phyloP scores from a whole-genome alignment of 2,329 filamentous ascomycete genomes.

The Sporothrix protearum region DNA sequence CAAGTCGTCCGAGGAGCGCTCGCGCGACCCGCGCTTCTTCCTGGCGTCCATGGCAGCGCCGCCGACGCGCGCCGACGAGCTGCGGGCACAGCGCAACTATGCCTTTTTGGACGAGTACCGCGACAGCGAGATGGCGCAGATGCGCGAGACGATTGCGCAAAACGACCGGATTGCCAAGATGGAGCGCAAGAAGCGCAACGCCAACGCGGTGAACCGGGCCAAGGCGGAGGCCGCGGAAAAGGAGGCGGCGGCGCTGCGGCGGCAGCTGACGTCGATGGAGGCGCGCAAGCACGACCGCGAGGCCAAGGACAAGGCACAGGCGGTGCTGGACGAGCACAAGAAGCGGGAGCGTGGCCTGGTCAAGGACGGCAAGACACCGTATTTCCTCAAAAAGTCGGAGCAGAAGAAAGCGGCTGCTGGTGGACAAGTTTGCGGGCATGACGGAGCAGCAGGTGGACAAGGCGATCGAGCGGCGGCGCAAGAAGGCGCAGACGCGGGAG shows the following conservation, averaged over 20 bases:
- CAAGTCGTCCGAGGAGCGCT: slow-evolving; percentile 37
- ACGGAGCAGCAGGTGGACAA: slow-evolving; percentile 80
- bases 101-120: slow-evolving; percentile 85
- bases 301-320: slow-evolving; percentile 65
- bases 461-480: slow-evolving; percentile 79
- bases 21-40: slow-evolving; percentile 87
- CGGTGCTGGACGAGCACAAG: slow-evolving; percentile 70
- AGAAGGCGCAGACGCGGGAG: slow-evolving; percentile 85
- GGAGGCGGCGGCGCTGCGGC: slow-evolving; percentile 67
- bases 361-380: slow-evolving; percentile 84
- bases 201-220: slow-evolving; percentile 6
- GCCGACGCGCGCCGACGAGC: slow-evolving; percentile 46
- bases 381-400: slow-evolving; percentile 88
- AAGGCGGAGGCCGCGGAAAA: slow-evolving; percentile 20
- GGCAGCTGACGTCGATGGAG: slow-evolving; percentile 72
- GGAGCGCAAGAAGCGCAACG: slow-evolving; percentile 36
- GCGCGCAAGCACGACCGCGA: slow-evolving; percentile 68
- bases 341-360: slow-evolving; percentile 80
- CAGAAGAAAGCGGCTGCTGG: slow-evolving; percentile 81
- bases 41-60: slow-evolving; percentile 50
- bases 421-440: slow-evolving; percentile 77
- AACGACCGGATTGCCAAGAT: slow-evolving; percentile 44
- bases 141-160: slow-evolving; percentile 64
- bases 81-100: slow-evolving; percentile 68
- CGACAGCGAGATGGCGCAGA: slow-evolving; percentile 72